Percentiles rank a stretch among this genome's conserved stretches.
Conservation (phyloP, 345 rosid genomes). For the Salix caprea region DNA sequence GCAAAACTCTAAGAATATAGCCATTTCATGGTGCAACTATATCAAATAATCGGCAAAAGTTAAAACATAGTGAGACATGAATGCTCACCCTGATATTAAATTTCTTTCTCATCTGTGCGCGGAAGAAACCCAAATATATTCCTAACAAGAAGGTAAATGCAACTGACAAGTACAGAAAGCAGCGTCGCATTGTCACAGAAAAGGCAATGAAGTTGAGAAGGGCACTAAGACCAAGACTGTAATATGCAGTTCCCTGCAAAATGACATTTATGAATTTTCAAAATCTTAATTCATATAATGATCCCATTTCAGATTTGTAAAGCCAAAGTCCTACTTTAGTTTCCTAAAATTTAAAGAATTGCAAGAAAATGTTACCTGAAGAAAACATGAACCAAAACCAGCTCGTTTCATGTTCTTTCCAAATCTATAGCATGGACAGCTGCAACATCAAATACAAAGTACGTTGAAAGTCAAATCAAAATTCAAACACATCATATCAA, state of each 20-base stretch:
- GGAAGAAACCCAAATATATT: slow-evolving; percentile 66
- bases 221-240: slow-evolving; percentile 39
- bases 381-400: slow-evolving; percentile 75
- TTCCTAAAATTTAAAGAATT: background rate
- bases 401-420: slow-evolving; percentile 86
- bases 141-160: slow-evolving; percentile 48
- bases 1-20: no score
- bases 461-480: no score
- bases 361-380: slow-evolving; percentile 47
- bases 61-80: background rate
- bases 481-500: no score
- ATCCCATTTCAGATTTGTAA: no score
- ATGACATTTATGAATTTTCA: background rate
- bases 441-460: slow-evolving; percentile 30
- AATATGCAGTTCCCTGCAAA: slow-evolving; percentile 64
- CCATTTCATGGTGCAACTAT: no score
- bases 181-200: slow-evolving; percentile 49
- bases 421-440: slow-evolving; percentile 90
- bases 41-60: no score
- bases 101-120: slow-evolving; percentile 57
- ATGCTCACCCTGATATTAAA: slow-evolving; percentile 76
- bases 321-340: no score
- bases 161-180: slow-evolving; percentile 62
- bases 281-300: no score
- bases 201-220: slow-evolving; percentile 54